These are phyloP conservation scores for Ustilago nuda DNA, from an alignment of 1,284 basidiomycete genomes.

Conservation along the genomic window DNA sequence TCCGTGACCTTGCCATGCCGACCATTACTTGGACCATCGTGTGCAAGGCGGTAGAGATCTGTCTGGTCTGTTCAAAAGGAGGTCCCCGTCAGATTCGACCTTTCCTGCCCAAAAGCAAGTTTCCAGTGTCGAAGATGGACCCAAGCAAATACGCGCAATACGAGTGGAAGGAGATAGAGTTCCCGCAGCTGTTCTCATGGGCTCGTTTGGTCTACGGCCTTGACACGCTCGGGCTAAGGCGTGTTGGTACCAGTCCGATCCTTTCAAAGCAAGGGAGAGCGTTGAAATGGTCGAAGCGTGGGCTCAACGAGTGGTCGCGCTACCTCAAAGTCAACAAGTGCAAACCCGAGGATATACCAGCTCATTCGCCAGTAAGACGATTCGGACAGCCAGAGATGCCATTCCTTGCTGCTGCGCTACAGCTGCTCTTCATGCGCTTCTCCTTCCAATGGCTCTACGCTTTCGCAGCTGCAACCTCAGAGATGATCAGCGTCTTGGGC, in stretches of 20 bases:
- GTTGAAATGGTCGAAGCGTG: slow-evolving; percentile 35
- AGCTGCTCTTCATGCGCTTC: slow-evolving; percentile 12
- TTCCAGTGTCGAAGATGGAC: slow-evolving; percentile 16
- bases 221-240: slow-evolving; percentile 24
- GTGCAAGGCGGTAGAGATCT: slow-evolving; percentile 39
- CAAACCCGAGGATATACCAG: slow-evolving; percentile 20
- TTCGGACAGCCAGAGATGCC: slow-evolving; percentile 45
- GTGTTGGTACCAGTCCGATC: slow-evolving; percentile 28
- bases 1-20: slow-evolving; percentile 35
- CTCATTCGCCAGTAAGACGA: slow-evolving; percentile 32
- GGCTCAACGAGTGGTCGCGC: slow-evolving; percentile 32
- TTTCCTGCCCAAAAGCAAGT: slow-evolving; percentile 8
- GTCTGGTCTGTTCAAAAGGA: slow-evolving; percentile 23
- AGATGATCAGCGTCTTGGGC: slow-evolving; percentile 23
- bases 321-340: slow-evolving; percentile 29
- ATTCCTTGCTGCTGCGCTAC: slow-evolving; percentile 8
- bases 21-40: slow-evolving; percentile 36
- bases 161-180: slow-evolving; percentile 36
- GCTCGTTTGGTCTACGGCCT: slow-evolving; percentile 25
- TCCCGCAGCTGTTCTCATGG: slow-evolving; percentile 14
- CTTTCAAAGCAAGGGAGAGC: slow-evolving; percentile 29
- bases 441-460: slow-evolving; percentile 31
- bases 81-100: slow-evolving; percentile 39
- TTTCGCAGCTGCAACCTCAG: slow-evolving; percentile 22
- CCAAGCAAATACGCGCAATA: slow-evolving; percentile 18